A percentile compares a stretch with the other conserved stretches of the same genome.
Evolutionary conservation across 1,284 basidiomycete species (phyloP).

Genomic region (Rhodotorula sp.): DNA sequence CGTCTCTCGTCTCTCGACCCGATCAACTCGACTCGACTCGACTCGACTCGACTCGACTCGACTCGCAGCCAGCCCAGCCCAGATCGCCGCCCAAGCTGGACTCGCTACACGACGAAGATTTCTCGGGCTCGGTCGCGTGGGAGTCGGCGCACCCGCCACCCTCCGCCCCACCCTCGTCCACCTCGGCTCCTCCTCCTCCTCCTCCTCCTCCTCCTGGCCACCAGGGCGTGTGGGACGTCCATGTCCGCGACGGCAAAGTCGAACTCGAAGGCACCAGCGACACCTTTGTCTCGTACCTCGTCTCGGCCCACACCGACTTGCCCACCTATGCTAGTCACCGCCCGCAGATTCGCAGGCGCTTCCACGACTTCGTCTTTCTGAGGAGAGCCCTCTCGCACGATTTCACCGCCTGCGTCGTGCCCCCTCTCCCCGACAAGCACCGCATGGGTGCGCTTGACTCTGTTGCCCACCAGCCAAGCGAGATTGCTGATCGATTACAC

Average conservation of each 20-base stretch:
- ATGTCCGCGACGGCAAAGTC: conserved; percentile 87
- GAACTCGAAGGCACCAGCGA: conserved; percentile 95
- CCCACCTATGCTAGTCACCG: conserved; percentile 71
- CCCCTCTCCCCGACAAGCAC: conserved; percentile 94
- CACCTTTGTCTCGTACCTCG: conserved; percentile 90
- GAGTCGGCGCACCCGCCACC: conserved; percentile 14
- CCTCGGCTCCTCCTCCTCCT: neutral
- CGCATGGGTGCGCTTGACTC: conserved; percentile 67
- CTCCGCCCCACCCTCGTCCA: neutral
- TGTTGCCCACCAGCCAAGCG: neutral
- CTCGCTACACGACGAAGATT: conserved; percentile 21
- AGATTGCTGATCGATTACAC: neutral
- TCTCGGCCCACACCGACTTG: conserved; percentile 80
- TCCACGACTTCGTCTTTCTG: conserved; percentile 96
- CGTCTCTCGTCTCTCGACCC: no score
- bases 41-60: no score
- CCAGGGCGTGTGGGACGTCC: conserved; percentile 52
- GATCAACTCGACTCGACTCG: no score
- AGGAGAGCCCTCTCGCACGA: conserved; percentile 82
- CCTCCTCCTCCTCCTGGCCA: neutral
- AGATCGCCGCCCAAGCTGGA: neutral
- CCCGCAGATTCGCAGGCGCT: conserved; percentile 77
- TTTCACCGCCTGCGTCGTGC: conserved; percentile 95
- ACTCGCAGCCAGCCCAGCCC: no score
- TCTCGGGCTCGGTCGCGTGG: conserved; percentile 33